Evolutionary conservation across 2,329 filamentous ascomycete species (phyloP).

Genomic region (Paracorniculantispora psalliotae): DNA sequence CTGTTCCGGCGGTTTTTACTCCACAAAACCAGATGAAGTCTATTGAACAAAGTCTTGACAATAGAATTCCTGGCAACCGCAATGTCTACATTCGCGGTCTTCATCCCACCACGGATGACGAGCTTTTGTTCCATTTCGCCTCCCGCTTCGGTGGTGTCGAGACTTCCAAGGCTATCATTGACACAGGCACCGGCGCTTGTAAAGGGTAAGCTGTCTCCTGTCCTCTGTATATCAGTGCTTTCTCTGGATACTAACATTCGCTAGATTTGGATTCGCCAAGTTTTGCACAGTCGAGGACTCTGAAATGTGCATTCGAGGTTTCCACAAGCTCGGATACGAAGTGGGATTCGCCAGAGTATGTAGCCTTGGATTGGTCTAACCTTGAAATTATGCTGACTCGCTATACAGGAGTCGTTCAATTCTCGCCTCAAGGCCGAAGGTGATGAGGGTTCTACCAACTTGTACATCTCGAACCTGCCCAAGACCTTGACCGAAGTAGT

Average conservation of each 20-base stretch:
- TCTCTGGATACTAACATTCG: slow-evolving; percentile 23
- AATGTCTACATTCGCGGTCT: slow-evolving; percentile 98
- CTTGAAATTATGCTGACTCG: slow-evolving; percentile 18
- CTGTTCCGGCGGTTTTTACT: slow-evolving; percentile 84
- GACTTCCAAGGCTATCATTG: slow-evolving; percentile 97
- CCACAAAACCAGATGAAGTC: slow-evolving; percentile 83
- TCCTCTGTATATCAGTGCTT: slow-evolving; percentile 3
- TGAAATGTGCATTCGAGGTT: slow-evolving; percentile 92
- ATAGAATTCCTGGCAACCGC: slow-evolving; percentile 83
- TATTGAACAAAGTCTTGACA: slow-evolving; percentile 89
- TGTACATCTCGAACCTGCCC: slow-evolving; percentile 96
- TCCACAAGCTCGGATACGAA: slow-evolving; percentile 92
- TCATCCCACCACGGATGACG: slow-evolving; percentile 90
- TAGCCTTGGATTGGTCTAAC: slow-evolving; percentile 16
- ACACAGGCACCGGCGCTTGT: slow-evolving; percentile 86
- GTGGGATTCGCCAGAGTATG: slow-evolving; percentile 90
- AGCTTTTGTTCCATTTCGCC: slow-evolving; percentile 77
- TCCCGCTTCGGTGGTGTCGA: slow-evolving; percentile 88
- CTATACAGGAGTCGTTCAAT: slow-evolving; percentile 84
- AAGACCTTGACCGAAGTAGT: slow-evolving; percentile 88
- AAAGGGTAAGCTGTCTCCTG: slow-evolving; percentile 69
- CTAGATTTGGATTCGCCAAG: slow-evolving; percentile 94
- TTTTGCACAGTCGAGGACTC: slow-evolving; percentile 84
- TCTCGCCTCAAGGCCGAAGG: slow-evolving; percentile 94
- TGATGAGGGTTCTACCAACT: slow-evolving; percentile 83